Evolutionary conservation across 2,329 filamentous ascomycete species (phyloP), one percentile per base, ranked within the genome.

Genomic region (Ambrosiella xylebori): DNA sequence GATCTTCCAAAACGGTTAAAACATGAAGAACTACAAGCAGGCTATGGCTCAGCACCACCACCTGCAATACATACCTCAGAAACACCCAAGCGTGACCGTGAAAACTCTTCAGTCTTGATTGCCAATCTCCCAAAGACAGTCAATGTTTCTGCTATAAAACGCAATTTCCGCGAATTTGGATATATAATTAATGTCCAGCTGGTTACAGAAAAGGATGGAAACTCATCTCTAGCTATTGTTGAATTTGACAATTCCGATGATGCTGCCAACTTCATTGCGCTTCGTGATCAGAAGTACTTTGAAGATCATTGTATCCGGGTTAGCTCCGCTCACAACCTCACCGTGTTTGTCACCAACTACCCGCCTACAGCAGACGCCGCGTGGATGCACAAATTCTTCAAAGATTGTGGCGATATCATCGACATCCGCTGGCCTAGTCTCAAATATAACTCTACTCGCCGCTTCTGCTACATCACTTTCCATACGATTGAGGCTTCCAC

Each of bases 391-490:
- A 69, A 79, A 40, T 70, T 91, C 2, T 91, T 91, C 69, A 75
- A 77, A 61, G 74, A 80, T 59, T 91, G 84, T 65, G 93, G 93
- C 49, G 81, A 91, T 49, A 83, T 98, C 58, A 76, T 95, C 58
- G 87, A 84, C 65, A 78, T 97, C 56, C 84, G 93, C 19, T 93
- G 93, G 71, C 93, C 93, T 1, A 95, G 88, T 59, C 78, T 98
- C 56, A 94, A 94, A 68, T 89, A 79, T 69, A 91, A 96, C 65
- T 84, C 85, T 1, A 84, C 87, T 64, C 86, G 93, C 38, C 85
- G 93, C 27, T 98, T 98, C 72, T 96, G 90, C 73, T 98, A 98
- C 68, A 77, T 96, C 6, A 88, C 94, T n/a, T 96, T 96, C 67
- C 77, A 82, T 53, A 80, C 81, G 38, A 70, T 77, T 2, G 75